Evolutionary conservation across 306 rosid species (phyloP).

Genomic region (Lathyrus oleraceus): DNA sequence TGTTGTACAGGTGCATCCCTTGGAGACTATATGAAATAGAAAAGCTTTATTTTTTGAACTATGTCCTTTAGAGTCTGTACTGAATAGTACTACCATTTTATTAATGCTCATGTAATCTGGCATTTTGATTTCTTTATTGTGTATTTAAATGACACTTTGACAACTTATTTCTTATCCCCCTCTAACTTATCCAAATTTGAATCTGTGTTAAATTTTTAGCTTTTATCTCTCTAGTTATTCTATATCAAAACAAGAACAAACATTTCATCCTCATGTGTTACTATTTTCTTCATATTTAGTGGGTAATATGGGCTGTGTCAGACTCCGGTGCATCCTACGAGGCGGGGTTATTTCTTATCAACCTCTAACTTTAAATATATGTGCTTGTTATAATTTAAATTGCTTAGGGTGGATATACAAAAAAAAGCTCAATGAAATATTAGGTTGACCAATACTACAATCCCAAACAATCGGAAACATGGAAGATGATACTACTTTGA

Average conservation of each 20-base stretch:
- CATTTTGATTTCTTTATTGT: conserved; percentile 12
- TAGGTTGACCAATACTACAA: not conserved
- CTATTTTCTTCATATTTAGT: not conserved
- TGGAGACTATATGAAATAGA: conserved; percentile 6
- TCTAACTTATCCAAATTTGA: conserved; percentile 5
- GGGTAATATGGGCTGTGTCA: conserved; percentile 8
- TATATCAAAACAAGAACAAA: conserved; percentile 16
- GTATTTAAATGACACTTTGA: not conserved
- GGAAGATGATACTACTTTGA: not conserved
- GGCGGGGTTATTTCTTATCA: conserved; percentile 10
- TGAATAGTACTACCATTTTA: conserved; percentile 1
- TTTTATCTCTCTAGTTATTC: conserved; percentile 20
- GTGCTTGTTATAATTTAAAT: not conserved
- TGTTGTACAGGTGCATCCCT: not conserved
- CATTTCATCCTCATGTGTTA: conserved; percentile 13
- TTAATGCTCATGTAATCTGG: not conserved
- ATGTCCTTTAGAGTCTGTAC: conserved; percentile 20
- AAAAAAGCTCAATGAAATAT: not conserved
- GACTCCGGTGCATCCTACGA: not conserved
- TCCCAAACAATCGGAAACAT: not conserved
- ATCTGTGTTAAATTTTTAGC: not conserved
- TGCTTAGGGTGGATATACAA: conserved; percentile 23
- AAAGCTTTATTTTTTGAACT: conserved; percentile 13
- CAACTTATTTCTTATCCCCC: conserved; percentile 16
- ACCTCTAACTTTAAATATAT: conserved; percentile 1